Evolutionary conservation across 163 green algal genomes (phyloP).

Genomic region (Chlamydomonas reinhardtii): DNA sequence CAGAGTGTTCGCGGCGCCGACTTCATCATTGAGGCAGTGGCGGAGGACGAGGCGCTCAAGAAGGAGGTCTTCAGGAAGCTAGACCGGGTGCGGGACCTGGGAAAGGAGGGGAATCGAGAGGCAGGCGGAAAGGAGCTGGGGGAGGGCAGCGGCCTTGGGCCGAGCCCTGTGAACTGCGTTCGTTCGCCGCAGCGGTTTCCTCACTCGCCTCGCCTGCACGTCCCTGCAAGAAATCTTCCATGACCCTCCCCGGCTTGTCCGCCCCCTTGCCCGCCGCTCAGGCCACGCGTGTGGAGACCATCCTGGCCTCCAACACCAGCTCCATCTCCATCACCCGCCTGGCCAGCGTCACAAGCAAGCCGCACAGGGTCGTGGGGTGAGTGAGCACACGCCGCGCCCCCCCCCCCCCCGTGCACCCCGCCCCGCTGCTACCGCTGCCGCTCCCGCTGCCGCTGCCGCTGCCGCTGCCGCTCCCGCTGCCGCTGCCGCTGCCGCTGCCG

Average conservation of each 20-base stretch:
- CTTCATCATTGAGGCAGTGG: conserved; percentile 92
- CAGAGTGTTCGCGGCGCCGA: conserved; percentile 77
- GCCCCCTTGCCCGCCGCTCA: conserved; percentile 18
- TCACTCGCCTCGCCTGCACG: too few species aligned
- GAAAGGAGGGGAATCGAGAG: too few species aligned
- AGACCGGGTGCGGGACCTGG: conserved; percentile 66
- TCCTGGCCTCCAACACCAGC: conserved; percentile 93
- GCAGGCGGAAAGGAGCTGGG: too few species aligned
- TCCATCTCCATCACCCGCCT: conserved; percentile 95
- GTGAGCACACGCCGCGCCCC: not conserved
- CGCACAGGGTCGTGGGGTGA: conserved; percentile 74
- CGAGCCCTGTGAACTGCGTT: too few species aligned
- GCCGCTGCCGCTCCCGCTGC: too few species aligned
- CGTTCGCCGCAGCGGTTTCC: too few species aligned
- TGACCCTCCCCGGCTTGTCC: too few species aligned
- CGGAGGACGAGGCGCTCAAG: conserved; percentile 89
- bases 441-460: too few species aligned
- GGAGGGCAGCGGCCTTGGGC: too few species aligned
- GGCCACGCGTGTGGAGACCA: conserved; percentile 71
- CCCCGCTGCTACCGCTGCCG: not conserved
- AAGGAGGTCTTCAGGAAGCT: conserved; percentile 80
- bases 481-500: too few species aligned
- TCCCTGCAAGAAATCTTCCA: too few species aligned
- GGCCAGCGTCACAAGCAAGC: conserved; percentile 80
- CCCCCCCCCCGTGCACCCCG: too few species aligned